Conservation (phyloP, 176 grass and related monocot genomes). For the Hsuehochloa calcarea region DNA sequence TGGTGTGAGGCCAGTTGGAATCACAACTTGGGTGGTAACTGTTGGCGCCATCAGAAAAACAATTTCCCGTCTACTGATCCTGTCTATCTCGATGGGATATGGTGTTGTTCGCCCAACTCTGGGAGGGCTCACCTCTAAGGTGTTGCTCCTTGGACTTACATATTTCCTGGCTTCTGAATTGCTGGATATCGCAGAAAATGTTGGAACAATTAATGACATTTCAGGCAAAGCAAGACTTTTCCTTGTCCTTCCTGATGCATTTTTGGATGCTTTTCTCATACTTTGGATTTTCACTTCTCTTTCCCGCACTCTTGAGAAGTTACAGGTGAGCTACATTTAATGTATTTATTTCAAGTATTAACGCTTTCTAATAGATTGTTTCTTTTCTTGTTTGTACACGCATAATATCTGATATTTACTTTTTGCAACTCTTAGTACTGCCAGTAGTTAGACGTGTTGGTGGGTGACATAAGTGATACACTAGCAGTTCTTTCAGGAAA, state of each 20-base stretch:
- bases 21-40: slow-evolving; percentile 99
- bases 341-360: neutral
- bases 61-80: slow-evolving; percentile 82
- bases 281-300: slow-evolving; percentile 99
- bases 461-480: neutral
- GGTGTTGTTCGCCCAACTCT: slow-evolving; percentile 93
- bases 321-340: slow-evolving; percentile 58
- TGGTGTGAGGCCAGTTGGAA: slow-evolving; percentile 81
- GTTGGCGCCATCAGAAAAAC: slow-evolving; percentile 93
- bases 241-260: slow-evolving; percentile 93
- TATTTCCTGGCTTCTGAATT: slow-evolving; percentile 92
- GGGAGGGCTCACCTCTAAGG: slow-evolving; percentile 94
- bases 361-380: neutral
- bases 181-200: slow-evolving; percentile 87
- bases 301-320: slow-evolving; percentile 90
- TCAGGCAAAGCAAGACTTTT: slow-evolving; percentile 93
- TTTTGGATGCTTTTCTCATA: slow-evolving; percentile 96
- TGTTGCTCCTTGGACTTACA: slow-evolving; percentile 93
- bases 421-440: neutral
- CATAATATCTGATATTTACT: neutral
- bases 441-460: neutral
- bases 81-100: slow-evolving; percentile 98
- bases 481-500: slow-evolving; percentile 6
- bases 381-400: slow-evolving; percentile 15
- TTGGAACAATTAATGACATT: slow-evolving; percentile 98